A percentile compares a stretch with the other conserved stretches of the same genome.
These are phyloP conservation scores for Rhododendron griersonianum DNA, from an alignment of 148 eudicot genomes.

Conservation along the genomic window DNA sequence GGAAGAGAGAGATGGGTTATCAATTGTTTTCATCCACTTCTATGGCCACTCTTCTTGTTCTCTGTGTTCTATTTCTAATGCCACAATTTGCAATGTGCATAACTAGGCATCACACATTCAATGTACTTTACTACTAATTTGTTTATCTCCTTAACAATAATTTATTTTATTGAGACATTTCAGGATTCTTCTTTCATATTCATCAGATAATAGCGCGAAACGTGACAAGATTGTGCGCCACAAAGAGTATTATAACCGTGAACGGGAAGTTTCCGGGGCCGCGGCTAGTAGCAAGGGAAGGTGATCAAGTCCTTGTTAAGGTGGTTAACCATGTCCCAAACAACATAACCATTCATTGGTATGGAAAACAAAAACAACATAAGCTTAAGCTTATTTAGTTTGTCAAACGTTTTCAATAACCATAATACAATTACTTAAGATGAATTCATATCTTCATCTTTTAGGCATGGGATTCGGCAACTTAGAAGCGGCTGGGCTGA, in stretches of 20 bases:
- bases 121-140: neutral
- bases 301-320: constrained; percentile 10
- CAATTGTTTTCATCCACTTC: neutral
- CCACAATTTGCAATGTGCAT: constrained; percentile 5
- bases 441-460: neutral
- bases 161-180: neutral
- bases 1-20: neutral
- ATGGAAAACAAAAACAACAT: neutral
- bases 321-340: constrained; percentile 14
- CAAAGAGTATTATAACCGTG: constrained; percentile 8
- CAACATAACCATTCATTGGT: neutral
- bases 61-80: neutral
- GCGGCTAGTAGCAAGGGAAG: constrained; percentile 8
- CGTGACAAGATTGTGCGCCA: constrained; percentile 11
- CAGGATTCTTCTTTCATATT: neutral
- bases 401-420: neutral
- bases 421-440: neutral
- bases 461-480: constrained; percentile 15
- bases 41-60: neutral
- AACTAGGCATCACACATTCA: constrained; percentile 17
- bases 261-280: constrained; percentile 13
- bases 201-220: neutral
- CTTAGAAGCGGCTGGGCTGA: constrained; percentile 7
- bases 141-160: no score
- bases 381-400: neutral